phyloP scores from a whole-genome alignment of 306 rosid genomes.

The Herpetospermum pedunculosum region DNA sequence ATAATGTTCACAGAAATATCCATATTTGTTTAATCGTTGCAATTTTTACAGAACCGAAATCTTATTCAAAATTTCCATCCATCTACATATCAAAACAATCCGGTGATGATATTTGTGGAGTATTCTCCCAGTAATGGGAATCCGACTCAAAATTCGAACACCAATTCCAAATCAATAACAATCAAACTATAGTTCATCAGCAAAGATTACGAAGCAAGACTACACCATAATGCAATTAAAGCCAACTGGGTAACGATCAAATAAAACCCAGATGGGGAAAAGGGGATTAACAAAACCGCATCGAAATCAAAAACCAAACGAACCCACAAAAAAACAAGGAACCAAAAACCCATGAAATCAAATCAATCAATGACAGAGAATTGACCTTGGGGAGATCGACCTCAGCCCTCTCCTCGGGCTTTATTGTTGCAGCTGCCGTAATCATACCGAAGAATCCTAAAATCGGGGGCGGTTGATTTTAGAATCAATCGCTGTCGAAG shows the following conservation, averaged over 20 bases:
- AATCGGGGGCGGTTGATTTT: background rate
- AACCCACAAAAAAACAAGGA: background rate
- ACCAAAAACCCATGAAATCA: background rate
- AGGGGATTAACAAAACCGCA: background rate
- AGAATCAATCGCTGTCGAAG: background rate
- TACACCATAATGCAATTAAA: background rate
- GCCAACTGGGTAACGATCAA: background rate
- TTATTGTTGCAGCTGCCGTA: background rate
- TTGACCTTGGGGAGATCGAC: conserved; percentile 6
- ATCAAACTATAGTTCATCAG: background rate
- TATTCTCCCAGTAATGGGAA: background rate
- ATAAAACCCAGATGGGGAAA: background rate
- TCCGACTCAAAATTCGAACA: background rate
- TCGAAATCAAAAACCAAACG: background rate
- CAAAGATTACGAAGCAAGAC: background rate
- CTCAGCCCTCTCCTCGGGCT: background rate
- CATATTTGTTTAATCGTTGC: background rate
- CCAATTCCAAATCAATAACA: background rate
- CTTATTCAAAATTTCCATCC: background rate
- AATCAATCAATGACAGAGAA: background rate
- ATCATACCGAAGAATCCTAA: background rate
- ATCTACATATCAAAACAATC: background rate
- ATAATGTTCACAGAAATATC: background rate
- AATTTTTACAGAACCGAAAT: background rate
- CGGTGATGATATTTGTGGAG: background rate